Conservation (phyloP, 345 rosid genomes). For the Arabidopsis thaliana region TAIR10.1 NC_003074.8:6392501-6393000, state of each 20-base stretch:
- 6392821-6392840: constrained; percentile 13
- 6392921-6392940: not conserved
- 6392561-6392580: constrained; percentile 5
- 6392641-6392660: constrained; percentile 33
- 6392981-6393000: not conserved
- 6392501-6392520: constrained; percentile 14
- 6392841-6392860: constrained; percentile 12
- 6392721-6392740: constrained; percentile 3
- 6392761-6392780: constrained; percentile 30
- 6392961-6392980: not conserved
- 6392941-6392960: not conserved
- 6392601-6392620: not conserved
- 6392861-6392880: not conserved
- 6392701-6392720: constrained; percentile 18
- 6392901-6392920: not conserved
- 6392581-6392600: constrained; percentile 15
- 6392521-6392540: not conserved
- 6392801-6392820: constrained; percentile 24
- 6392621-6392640: constrained; percentile 29
- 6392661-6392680: constrained; percentile 27
- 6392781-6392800: constrained; percentile 25
- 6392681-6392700: not conserved
- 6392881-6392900: not conserved
- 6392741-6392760: constrained; percentile 36
- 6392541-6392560: not conserved